phyloP scores from a whole-genome alignment of 2,329 filamentous ascomycete species.

The Cytospora piceae region DNA sequence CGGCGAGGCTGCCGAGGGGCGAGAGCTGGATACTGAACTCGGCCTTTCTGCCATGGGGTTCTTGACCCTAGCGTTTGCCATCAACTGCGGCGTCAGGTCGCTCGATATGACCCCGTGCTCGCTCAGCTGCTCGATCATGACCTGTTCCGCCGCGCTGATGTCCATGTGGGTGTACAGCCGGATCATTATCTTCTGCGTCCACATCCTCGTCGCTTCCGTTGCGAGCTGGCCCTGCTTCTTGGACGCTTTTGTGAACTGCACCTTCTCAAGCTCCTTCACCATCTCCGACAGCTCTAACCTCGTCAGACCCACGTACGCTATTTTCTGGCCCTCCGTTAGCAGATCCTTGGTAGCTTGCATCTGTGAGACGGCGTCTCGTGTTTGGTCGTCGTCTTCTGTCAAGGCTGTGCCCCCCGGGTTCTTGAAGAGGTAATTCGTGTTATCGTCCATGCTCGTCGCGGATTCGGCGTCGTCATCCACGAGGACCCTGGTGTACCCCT shows the following conservation, averaged over 20 bases:
- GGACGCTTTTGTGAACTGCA: constrained; percentile 62
- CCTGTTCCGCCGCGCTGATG: constrained; percentile 84
- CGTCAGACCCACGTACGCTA: constrained; percentile 92
- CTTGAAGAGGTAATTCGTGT: constrained; percentile 94
- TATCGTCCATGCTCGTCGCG: constrained; percentile 94
- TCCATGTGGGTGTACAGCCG: constrained; percentile 96
- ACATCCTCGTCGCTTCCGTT: constrained; percentile 85
- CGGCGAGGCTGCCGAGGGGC: constrained; percentile 22
- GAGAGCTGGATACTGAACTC: constrained; percentile 27
- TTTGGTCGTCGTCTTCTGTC: constrained; percentile 75
- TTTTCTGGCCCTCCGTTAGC: constrained; percentile 90
- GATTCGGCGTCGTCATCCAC: constrained; percentile 91
- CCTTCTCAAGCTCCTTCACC: constrained; percentile 66
- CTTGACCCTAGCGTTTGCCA: constrained; percentile 89
- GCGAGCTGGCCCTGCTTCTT: constrained; percentile 74
- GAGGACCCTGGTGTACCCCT: constrained; percentile 93
- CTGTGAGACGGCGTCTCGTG: constrained; percentile 83
- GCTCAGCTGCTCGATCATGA: constrained; percentile 98
- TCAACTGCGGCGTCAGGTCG: constrained; percentile 83
- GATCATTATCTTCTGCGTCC: constrained; percentile 98
- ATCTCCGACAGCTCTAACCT: constrained; percentile 80
- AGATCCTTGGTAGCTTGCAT: constrained; percentile 96
- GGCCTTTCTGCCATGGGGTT: constrained; percentile 76
- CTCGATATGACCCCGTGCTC: constrained; percentile 86
- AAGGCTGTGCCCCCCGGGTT: constrained; percentile 63